Evolutionary conservation across 192 early-diverging fungal species (phyloP).

Genomic region (Coemansia sp.): DNA sequence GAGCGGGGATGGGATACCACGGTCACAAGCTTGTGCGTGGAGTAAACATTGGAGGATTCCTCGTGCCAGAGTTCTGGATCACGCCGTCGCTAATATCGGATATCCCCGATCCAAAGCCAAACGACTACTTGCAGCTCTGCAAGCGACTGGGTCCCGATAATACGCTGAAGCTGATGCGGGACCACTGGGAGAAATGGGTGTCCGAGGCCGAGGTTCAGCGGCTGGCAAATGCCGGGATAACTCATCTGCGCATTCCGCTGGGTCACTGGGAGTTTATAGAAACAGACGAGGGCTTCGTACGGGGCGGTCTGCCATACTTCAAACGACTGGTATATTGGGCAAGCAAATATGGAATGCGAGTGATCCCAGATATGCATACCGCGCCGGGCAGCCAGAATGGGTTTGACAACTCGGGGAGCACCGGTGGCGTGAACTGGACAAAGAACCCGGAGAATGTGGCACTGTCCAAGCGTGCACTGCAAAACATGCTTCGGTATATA

Average conservation of each 20-base stretch:
- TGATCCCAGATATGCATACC: conserved; percentile 61
- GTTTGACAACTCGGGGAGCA: conserved; percentile 58
- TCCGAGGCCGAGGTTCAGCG: conserved; percentile 55
- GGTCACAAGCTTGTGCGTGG: conserved; percentile 54
- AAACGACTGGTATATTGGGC: conserved; percentile 57
- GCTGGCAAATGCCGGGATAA: conserved; percentile 52
- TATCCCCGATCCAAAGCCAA: conserved; percentile 53
- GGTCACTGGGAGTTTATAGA: conserved; percentile 64
- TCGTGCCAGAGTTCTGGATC: conserved; percentile 65
- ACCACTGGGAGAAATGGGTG: conserved; percentile 62
- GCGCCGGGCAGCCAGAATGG: conserved; percentile 64
- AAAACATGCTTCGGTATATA: conserved; percentile 59
- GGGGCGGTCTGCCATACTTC: conserved; percentile 49
- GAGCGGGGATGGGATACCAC: conserved; percentile 40
- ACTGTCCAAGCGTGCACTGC: conserved; percentile 55
- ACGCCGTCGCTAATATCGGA: conserved; percentile 46
- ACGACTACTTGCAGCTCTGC: conserved; percentile 53
- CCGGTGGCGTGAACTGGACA: conserved; percentile 53
- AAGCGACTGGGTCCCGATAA: conserved; percentile 49
- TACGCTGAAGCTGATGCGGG: conserved; percentile 30
- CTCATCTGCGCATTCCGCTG: conserved; percentile 61
- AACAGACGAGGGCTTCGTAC: conserved; percentile 54
- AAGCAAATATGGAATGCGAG: conserved; percentile 54
- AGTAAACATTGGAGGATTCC: conserved; percentile 60
- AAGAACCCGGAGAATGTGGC: conserved; percentile 49